Base-by-base conservation (phyloP, 495 filamentous ascomycete genomes). In the Evernia prunastri region DNA sequence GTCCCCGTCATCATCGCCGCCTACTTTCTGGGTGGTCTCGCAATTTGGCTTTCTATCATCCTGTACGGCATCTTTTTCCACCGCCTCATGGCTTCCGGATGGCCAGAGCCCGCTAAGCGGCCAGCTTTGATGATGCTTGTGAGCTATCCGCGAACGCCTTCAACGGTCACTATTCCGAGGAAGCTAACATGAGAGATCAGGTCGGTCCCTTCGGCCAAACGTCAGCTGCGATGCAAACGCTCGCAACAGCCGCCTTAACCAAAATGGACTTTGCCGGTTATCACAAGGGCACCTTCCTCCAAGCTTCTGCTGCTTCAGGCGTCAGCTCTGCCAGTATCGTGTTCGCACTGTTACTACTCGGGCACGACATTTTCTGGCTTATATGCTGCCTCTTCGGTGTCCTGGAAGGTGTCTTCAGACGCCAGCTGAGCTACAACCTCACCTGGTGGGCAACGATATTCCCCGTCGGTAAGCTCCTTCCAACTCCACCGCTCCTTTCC, bases 251-350 rank as follows among this genome's bases (percentile, higher is more conserved):
- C 37, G 56, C 20, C 56, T 13, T 37, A 13, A 58, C 56, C 56
- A 58, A 58, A 20, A 58, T 58, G 56, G 56, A 58, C 56, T 58
- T 58, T 58, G 33, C 56, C 31, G 56, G 35, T 4, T 58, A 58
- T 5, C 31, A 58, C 33, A 39, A n/a, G 39, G 56, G 56, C 6
- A 58, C 56, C 15, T 39, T 39, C 25, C 33, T 58, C 12, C 20
- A 35, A 35, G 27, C 56, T 35, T 23, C 56, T 7, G 56, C 56
- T 13, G 56, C 56, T n/a, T 29, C 56, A 10, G 25, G 56, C 11
- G 35, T 37, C 13, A 37, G 37, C 18, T 36, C 37, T 13, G 56
- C 56, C 25, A 25, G 56, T 25, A 23, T 58, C 33, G 0, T 58
- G 3, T 39, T 58, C 35, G 56, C 35, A 12, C 33, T 58, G 17